Evolutionary conservation across 176 grass and related monocot genomes (phyloP).

Genomic region (Oryza officinalis): DNA sequence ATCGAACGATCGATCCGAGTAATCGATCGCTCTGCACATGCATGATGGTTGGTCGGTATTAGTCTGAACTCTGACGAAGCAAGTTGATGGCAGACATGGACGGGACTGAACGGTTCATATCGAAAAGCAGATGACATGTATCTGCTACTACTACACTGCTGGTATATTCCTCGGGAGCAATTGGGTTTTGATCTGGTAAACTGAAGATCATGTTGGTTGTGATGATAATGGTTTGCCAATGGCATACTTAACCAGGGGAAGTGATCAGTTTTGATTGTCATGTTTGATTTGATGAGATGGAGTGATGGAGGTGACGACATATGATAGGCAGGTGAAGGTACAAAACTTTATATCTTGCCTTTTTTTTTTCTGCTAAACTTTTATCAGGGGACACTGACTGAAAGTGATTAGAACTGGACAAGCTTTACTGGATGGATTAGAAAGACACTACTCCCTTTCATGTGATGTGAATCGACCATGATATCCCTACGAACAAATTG

Average conservation of each 20-base stretch:
- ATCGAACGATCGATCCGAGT: neutral
- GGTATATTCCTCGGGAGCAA: neutral
- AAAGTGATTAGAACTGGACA: neutral
- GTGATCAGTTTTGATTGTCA: neutral
- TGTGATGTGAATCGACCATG: neutral
- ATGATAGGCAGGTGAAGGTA: neutral
- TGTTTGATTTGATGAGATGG: neutral
- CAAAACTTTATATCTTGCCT: neutral
- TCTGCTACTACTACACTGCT: too few species aligned
- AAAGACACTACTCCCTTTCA: neutral
- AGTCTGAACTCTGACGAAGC: neutral
- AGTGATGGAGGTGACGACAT: neutral
- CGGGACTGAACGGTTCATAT: neutral
- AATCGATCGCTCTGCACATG: conserved; percentile 14
- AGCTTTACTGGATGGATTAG: neutral
- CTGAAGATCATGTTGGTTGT: neutral
- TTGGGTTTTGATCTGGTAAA: neutral
- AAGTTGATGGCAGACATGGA: neutral
- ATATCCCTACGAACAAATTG: neutral
- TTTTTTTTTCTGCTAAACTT: neutral
- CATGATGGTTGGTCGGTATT: neutral
- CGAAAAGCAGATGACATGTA: neutral
- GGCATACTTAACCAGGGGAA: neutral
- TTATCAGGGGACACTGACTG: neutral
- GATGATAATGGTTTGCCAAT: neutral